Conservation (phyloP, 768 basidiomycete species). For the Suillus subluteus region DNA sequence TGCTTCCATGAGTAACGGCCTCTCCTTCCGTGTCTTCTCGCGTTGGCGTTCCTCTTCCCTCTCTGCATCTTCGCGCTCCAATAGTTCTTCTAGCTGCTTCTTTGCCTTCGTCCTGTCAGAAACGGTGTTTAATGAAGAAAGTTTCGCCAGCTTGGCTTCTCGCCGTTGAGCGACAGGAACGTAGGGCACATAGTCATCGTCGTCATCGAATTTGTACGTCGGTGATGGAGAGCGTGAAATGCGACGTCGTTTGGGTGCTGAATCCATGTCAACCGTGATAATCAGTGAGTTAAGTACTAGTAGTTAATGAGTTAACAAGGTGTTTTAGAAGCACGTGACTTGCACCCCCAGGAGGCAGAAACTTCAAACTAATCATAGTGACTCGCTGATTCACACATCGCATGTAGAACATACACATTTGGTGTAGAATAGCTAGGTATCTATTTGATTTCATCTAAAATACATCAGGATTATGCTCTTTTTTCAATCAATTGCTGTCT, state of each 20-base stretch:
- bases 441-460: background rate
- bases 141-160: conserved; percentile 76
- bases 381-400: background rate
- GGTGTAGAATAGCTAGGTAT: background rate
- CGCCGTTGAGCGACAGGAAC: conserved; percentile 86
- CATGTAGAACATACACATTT: background rate
- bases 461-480: background rate
- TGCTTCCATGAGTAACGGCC: conserved; percentile 89
- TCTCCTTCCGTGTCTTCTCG: conserved; percentile 80
- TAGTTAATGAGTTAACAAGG: too few relatives aligned
- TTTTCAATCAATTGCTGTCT: background rate
- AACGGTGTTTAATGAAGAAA: conserved; percentile 63
- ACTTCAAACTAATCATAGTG: background rate
- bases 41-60: conserved; percentile 76
- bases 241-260: conserved; percentile 53
- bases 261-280: conserved; percentile 16
- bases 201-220: conserved; percentile 62
- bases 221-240: conserved; percentile 60
- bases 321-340: background rate
- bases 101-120: conserved; percentile 54
- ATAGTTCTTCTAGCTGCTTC: conserved; percentile 57
- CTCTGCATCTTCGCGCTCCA: conserved; percentile 69
- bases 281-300: background rate
- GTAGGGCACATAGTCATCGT: conserved; percentile 80
- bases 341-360: background rate